Conservation (phyloP, 805 yeast genomes). For the Kuraishia borneana region DNA sequence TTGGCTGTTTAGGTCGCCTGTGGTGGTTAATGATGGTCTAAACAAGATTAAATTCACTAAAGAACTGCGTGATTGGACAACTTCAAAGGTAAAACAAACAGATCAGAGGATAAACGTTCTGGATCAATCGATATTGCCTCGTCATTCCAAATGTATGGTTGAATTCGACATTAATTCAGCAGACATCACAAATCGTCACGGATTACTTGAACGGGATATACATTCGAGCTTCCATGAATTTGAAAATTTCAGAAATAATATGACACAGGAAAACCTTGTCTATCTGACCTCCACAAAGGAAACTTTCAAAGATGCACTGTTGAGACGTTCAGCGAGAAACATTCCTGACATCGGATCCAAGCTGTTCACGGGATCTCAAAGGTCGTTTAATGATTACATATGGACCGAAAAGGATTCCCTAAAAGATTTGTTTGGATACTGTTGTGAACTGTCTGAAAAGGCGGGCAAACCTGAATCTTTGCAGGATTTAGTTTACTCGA, state of each 20-base stretch:
- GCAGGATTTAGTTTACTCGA: too few relatives aligned
- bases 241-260: conserved; percentile 1
- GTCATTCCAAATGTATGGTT: conserved; percentile 52
- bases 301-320: conserved; percentile 47
- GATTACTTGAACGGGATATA: conserved; percentile 29
- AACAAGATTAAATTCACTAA: conserved; percentile 16
- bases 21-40: conserved; percentile 15
- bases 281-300: conserved; percentile 38
- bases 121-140: conserved; percentile 19
- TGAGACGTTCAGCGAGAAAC: conserved; percentile 33
- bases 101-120: conserved; percentile 19
- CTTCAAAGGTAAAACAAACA: conserved; percentile 7
- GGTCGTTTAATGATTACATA: conserved; percentile 11
- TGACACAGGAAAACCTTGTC: conserved; percentile 7
- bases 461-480: too few relatives aligned
- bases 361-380: conserved; percentile 13
- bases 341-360: conserved; percentile 17
- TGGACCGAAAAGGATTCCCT: conserved; percentile 35
- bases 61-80: conserved; percentile 21
- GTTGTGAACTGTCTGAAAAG: conserved; percentile 12
- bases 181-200: conserved; percentile 46
- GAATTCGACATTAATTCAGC: conserved; percentile 64
- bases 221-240: conserved; percentile 39
- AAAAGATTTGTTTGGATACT: conserved; percentile 18
- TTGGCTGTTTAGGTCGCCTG: conserved; percentile 48